Evolutionary conservation across 441 rosid species (phyloP), one percentile per base, ranked within the genome.

Genomic region (Adansonia madagascariensis): DNA sequence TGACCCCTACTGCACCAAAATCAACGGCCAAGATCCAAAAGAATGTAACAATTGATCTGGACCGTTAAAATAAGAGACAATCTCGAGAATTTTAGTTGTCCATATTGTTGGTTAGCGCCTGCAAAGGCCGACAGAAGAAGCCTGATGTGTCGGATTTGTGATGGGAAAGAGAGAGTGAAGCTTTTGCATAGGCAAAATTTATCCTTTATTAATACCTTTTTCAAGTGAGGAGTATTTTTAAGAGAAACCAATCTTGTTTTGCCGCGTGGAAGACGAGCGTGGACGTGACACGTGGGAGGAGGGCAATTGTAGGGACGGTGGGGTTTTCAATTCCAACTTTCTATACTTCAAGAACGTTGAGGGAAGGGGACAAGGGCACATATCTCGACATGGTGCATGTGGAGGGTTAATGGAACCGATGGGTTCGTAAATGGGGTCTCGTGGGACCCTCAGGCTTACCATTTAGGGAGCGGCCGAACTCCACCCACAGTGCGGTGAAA

Each of bases 41-140:
- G 20, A 15, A 11, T 1, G 4, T 8, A 2, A 2, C 3, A 20
- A 18, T 1, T 5, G 39, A 69, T 71, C 46, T 57, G 2, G 15
- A 2, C 83, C 88, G 85, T 79, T 41, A 47, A 78, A 63, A 0
- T 1, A 6, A 35, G 70, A 17, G 82, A 84, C 85, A 81, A 79
- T 77, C 84, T 59, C 73, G 76, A 70, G 55, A 41, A 60, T 5
- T 74, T 56, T 68, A 10, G 67, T 56, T 73, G 82, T 60, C 80
- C 53, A 46, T 70, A 53, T 31, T 82, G 86, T 77, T 80, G 77
- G 83, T 49, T 7, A 4, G 60, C 60, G 64, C 72, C 79, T 75
- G 78, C 4, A 78, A 85, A 80, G 74, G 59, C 85, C 82, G 86
- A 88, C 87, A 81, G 50, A 8, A 0, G 79, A 27, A 66, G 82